Conservation (phyloP, 805 yeast species). For the Ogataea populi-albae region DNA sequence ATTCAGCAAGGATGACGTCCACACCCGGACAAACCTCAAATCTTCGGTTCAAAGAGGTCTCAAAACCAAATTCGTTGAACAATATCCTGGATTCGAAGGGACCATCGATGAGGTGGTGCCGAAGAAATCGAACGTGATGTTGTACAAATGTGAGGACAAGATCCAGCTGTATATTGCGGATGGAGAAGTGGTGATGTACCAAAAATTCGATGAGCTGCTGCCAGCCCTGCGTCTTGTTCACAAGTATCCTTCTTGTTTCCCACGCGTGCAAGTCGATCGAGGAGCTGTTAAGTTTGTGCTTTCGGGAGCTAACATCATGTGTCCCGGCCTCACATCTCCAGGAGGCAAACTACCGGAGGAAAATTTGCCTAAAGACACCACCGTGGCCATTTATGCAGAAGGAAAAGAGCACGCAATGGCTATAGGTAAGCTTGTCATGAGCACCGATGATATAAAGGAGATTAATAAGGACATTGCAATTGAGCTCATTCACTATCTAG, state of each 20-base stretch:
- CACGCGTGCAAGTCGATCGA: conserved; percentile 85
- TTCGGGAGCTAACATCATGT: conserved; percentile 97
- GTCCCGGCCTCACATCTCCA: conserved; percentile 86
- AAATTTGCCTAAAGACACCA: conserved; percentile 59
- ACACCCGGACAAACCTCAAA: conserved; percentile 86
- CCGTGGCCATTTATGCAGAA: conserved; percentile 84
- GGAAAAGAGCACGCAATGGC: conserved; percentile 92
- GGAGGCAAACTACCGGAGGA: conserved; percentile 84
- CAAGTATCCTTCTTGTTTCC: conserved; percentile 79
- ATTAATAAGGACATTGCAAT: conserved; percentile 88
- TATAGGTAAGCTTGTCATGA: conserved; percentile 82
- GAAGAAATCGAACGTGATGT: conserved; percentile 77
- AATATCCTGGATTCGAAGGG: conserved; percentile 72
- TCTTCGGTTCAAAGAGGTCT: conserved; percentile 93
- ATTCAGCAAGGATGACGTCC: conserved; percentile 82
- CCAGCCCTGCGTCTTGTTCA: conserved; percentile 78
- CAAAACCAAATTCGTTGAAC: conserved; percentile 66
- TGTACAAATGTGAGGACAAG: conserved; percentile 86
- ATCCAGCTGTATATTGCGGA: conserved; percentile 75
- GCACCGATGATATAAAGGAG: conserved; percentile 81
- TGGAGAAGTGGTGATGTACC: conserved; percentile 71
- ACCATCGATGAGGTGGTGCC: conserved; percentile 82
- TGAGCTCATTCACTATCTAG: conserved; percentile 77
- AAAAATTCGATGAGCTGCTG: conserved; percentile 74
- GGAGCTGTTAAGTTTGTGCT: conserved; percentile 94